Evolutionary conservation across 352 stramenopile genomes (phyloP), one percentile per base, ranked within the genome.

Genomic region (Pythium rhizo-oryzae): DNA sequence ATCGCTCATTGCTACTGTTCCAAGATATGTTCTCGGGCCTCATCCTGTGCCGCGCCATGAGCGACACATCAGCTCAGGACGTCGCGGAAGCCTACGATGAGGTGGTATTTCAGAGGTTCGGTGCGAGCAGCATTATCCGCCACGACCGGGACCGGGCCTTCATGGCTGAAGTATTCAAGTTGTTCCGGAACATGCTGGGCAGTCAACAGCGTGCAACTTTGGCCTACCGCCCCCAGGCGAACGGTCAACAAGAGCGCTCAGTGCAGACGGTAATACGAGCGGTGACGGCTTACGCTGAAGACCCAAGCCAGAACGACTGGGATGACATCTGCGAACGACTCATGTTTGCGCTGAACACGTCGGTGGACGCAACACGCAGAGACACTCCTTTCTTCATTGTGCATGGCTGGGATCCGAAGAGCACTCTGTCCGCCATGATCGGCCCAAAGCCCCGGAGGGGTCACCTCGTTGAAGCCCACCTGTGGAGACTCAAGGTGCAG

Each of bases 161-260:
- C 44, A 78, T 81, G 70, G 66, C 56, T 35, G 60, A 65, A 4
- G 64, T 76, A n/a, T 78, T 81, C 54, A 47, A 54, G 1, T 25
- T n/a, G 16, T 79, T 79, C 37, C 16, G 44, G 9, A 25, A 63
- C 1, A 74, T 81, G 60, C 28, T 79, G 4, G 44, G 53, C 1
- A 67, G 54, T 1, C 33, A 19, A 0, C 69, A n/a, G n/a, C n/a
- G n/a, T n/a, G n/a, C 68, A 0, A 82, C 75, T 0, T 30, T 82
- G 7, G 54, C 69, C 3, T 79, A 82, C 37, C 62, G 65, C 0
- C 69, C 7, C 69, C n/a, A 78, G 37, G 72, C 62, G 3, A 82
- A 82, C 35, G 69, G 75, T 0, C 68, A 81, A n/a, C n/a, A n/a
- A n/a, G n/a, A n/a, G n/a, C n/a, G n/a, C n/a, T n/a, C n/a, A n/a